Evolutionary conservation across 176 grass and related monocot genomes (phyloP), one percentile per base, ranked within the genome.

Genomic region (Rhipidocladum racemiflorum): DNA sequence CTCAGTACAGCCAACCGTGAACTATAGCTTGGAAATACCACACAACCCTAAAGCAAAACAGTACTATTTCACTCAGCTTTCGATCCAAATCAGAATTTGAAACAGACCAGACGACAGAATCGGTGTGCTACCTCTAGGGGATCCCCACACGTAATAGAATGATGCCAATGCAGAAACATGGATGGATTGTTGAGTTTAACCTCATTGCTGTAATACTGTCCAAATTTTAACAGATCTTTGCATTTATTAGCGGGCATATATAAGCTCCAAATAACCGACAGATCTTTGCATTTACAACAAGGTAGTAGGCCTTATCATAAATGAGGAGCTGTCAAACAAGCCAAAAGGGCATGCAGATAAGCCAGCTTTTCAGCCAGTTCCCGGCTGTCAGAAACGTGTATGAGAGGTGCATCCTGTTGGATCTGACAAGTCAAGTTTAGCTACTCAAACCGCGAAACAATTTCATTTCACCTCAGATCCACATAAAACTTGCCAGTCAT

Each of bases 321-420:
- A 71, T 53, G 32, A 39, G 39, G 42, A 74, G 29, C 18, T 65
- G 57, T 74, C 70, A 67, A 64, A 51, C 50, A 30, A 43, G 3
- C 7, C 32, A 46, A 43, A 35, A 66, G 20, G 71, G 61, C 61
- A 48, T 63, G 55, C 54, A 35, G 72, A 56, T 68, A 75, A 84
- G 24, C 32, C 25, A 43, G 74, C 30, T 25, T 65, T 73, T 74
- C 6, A 30, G 50, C n/a, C 61, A 68, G 36, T 65, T 66, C 61
- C 16, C 27, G 1, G 23, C 4, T 39, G 61, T 20, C 16, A 83
- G 60, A 16, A 75, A 1, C 12, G 18, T 34, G 65, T 35, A 14
- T 23, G n/a, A n/a, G n/a, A n/a, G n/a, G 39, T 54, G 18, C 29
- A 50, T 38, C 80, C 13, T 48, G 28, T 63, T 83, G 56, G 36